Evolutionary conservation across 306 rosid species (phyloP).

Genomic region (Citrullus colocynthis): DNA sequence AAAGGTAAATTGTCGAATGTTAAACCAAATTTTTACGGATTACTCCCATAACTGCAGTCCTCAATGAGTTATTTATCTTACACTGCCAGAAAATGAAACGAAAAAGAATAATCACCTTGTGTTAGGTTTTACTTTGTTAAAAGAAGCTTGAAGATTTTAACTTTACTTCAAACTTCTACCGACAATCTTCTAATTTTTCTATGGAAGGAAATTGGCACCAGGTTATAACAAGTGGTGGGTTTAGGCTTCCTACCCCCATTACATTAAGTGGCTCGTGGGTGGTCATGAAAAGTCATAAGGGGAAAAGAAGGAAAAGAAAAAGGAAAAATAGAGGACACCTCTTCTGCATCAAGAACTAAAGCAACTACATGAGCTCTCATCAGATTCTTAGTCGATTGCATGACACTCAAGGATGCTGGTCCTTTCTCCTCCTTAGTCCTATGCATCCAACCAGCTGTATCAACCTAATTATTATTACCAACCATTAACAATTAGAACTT

Average conservation of each 20-base stretch:
- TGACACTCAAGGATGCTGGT: slow-evolving; percentile 82
- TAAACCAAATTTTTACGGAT: background rate
- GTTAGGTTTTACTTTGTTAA: background rate
- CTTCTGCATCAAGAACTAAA: slow-evolving; percentile 89
- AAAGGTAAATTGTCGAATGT: background rate
- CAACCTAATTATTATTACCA: slow-evolving; percentile 36
- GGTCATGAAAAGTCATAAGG: slow-evolving; percentile 3
- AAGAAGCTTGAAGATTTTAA: background rate
- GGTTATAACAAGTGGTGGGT: background rate
- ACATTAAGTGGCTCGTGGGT: background rate
- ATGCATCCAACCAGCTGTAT: slow-evolving; percentile 96
- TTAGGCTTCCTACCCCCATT: background rate
- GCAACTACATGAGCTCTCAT: slow-evolving; percentile 94
- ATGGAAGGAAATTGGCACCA: background rate
- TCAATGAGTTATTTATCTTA: background rate
- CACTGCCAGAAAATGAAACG: background rate
- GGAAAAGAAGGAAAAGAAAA: background rate
- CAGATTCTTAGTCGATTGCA: slow-evolving; percentile 84
- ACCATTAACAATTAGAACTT: background rate
- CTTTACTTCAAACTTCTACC: background rate
- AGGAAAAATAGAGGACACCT: slow-evolving; percentile 16
- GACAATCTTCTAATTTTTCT: background rate
- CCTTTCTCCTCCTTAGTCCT: slow-evolving; percentile 82
- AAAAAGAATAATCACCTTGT: background rate
- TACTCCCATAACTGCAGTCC: background rate